Base-by-base conservation (phyloP, 2,329 filamentous ascomycete genomes). In the Claviceps africana region DNA sequence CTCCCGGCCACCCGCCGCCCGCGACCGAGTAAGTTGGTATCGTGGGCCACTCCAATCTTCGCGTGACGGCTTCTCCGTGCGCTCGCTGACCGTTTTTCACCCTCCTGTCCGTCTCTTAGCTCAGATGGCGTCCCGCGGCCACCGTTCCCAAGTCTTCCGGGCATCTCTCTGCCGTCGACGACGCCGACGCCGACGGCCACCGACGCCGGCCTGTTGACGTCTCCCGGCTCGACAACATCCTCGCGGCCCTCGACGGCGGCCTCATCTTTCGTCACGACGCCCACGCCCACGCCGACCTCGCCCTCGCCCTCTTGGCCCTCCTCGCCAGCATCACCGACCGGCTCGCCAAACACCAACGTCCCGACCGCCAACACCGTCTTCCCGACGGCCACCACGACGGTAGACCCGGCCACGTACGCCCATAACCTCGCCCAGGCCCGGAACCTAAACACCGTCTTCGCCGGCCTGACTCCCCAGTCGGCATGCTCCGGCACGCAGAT, bases 391-490 rank as follows among this genome's bases (percentile, higher is more conserved):
- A 70, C 72, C 0, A 61, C 65, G 3, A 70, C 68, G 1, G 67
- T 77, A 3, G 60, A 70, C 1, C 59, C 73, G 1, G 62, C 66
- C 8, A 62, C 67, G 3, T 72, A 74, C 50, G 68, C 69, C 2
- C 63, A 62, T 51, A 77, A 78, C 56, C 66, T 80, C 21, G 66
- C 66, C 10, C 57, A 66, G 37, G 73, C 75, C 10, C 62, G 66
- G 42, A 53, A 62, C 3, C 71, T 75, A 58, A 82, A 82, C 61
- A 56, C 64, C 10, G 55, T 73, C 25, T 79, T 76, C 55, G 65
- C 67, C 28, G 61, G 57, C 1, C 63, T 77, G 35, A 73, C 70
- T 1, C 64, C 69, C 6, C 56, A 71, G 21, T 73, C 75, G 2
- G 67, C 72, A 49, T 82, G 79, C 59, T 60, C 58, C 0, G 51